Base-by-base conservation (phyloP, 331 rosid genomes). In the Quercus lobata region DNA sequence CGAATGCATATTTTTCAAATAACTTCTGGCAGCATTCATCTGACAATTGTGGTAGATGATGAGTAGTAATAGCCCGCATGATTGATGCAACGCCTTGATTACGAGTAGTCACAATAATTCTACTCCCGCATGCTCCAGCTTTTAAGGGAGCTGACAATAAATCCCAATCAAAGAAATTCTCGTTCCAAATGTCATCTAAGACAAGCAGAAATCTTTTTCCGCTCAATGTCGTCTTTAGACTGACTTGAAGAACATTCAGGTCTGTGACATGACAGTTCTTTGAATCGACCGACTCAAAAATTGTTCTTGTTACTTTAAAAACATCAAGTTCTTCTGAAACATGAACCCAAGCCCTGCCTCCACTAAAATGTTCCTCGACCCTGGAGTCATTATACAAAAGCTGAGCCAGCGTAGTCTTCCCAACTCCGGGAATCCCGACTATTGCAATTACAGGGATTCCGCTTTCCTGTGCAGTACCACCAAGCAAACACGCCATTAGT, bases 381-480 rank as follows among this genome's bases (percentile, higher is more conserved):
- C 1, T 7, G 3, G 1, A 0, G 37, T 66, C 72, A 34, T 66
- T 66, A 46, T 66, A 66, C 5, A 66, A n/a, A 32, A 66, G 72
- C n/a, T 66, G 72, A 18, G 72, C 72, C 12, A 66, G 72, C 5
- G 52, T 66, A 21, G 21, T 66, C 72, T 34, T 25, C 15, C 25
- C 78, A 61, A 37, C 60, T 6, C 16, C 32, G 18, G 74, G 78
- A 81, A 82, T 82, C 22, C 86, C 82, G 57, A 82, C 86, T 66
- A 83, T 46, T 30, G 49, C 72, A 32, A 66, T 29, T 8, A 66
- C 5, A 32, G 72, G 14, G 5, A 21, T 60, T 5, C 3, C 3
- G 3, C 0, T 41, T 41, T 66, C 44, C 11, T 8, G 49, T 6
- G 12, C 10, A 4, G 5, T 16, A 21, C 19, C 6, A 12, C 44